Evolutionary conservation across 345 rosid genomes (phyloP).

Genomic region (Pseudoturritis turrita): DNA sequence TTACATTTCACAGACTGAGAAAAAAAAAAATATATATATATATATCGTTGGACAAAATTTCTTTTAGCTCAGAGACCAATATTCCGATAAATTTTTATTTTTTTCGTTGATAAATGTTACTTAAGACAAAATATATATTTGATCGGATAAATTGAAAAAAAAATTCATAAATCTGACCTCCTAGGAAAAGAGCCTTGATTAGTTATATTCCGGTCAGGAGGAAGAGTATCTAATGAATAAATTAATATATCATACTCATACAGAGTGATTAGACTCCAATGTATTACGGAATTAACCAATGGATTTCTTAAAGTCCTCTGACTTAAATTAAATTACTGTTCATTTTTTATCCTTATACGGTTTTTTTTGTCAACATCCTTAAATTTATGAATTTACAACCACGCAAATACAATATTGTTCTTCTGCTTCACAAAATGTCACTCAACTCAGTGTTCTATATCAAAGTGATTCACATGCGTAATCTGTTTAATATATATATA

Average conservation of each 20-base stretch:
- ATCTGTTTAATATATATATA: neutral
- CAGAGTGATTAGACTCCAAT: conserved; percentile 17
- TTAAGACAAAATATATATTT: neutral
- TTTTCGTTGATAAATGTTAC: neutral
- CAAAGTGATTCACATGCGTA: conserved; percentile 4
- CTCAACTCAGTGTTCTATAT: neutral
- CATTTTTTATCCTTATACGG: neutral
- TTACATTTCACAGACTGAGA: neutral
- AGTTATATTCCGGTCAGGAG: conserved; percentile 28
- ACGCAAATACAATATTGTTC: neutral
- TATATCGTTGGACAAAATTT: too few species aligned
- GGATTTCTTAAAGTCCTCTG: conserved; percentile 26
- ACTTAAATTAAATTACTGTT: neutral
- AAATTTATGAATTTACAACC: neutral
- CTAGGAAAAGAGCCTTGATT: conserved; percentile 29
- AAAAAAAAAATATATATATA: too few species aligned
- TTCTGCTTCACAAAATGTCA: conserved; percentile 7
- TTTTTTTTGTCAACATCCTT: conserved; percentile 10
- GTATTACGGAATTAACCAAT: conserved; percentile 27
- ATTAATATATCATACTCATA: neutral
- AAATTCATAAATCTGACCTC: conserved; percentile 2
- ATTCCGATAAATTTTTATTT: neutral
- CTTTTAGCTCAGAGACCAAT: neutral
- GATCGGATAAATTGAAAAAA: neutral
- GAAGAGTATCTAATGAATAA: conserved; percentile 20